A percentile compares a stretch with the other conserved stretches of the same genome.
Conservation (phyloP, 2,329 filamentous ascomycete genomes). For the Karstenula rhodostoma region DNA sequence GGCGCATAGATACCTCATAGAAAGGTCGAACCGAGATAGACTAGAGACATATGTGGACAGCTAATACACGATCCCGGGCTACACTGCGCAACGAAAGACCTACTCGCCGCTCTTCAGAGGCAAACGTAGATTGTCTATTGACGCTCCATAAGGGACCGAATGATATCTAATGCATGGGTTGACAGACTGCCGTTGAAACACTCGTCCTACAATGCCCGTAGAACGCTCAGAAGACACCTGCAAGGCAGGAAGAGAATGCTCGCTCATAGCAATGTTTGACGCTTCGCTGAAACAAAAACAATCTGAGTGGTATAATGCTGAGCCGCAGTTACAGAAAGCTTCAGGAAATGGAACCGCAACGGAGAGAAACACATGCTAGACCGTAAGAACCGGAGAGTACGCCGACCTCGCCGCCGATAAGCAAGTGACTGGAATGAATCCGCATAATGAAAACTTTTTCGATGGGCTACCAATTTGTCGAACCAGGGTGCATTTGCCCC, state of each 20-base stretch:
- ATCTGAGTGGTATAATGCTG: background rate
- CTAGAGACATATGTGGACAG: no score
- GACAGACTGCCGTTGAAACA: background rate
- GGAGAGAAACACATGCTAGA: background rate
- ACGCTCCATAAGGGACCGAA: background rate
- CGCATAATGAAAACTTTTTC: background rate
- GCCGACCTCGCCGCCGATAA: slow-evolving; percentile 3
- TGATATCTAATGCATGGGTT: background rate
- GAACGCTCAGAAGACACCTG: background rate
- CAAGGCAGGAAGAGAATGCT: background rate
- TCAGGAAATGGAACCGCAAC: background rate
- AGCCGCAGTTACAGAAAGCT: background rate
- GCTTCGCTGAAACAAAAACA: background rate
- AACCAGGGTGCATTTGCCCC: background rate
- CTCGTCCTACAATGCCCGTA: background rate
- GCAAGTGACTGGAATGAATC: background rate
- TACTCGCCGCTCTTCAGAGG: no score
- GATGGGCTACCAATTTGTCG: background rate
- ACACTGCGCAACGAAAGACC: no score
- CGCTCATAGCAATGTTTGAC: background rate
- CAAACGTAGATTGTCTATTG: background rate
- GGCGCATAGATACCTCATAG: no score
- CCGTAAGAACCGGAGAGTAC: background rate
- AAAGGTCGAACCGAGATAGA: no score
- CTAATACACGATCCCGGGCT: no score